Percentiles rank a stretch among this genome's conserved stretches.
Conservation (phyloP, 2,329 filamentous ascomycete species). For the Lasiodiplodia sp. region DNA sequence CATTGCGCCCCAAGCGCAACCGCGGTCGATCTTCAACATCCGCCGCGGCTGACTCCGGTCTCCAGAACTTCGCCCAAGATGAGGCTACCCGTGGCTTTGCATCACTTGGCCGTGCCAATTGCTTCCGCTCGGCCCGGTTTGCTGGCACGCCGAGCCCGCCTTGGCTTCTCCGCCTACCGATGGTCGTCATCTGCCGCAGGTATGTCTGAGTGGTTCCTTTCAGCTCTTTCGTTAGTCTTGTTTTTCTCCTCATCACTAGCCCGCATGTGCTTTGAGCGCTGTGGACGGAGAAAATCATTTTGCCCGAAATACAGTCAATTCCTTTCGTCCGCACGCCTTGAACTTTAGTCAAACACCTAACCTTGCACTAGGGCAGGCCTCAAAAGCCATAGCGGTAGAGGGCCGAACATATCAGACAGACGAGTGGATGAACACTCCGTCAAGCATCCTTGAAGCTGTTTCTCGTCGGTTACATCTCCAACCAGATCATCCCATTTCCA, state of each 20-base stretch:
- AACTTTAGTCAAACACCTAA: not conserved
- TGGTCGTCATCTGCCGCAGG: constrained; percentile 22
- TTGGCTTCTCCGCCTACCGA: not conserved
- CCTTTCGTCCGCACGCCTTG: not conserved
- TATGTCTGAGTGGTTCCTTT: not conserved
- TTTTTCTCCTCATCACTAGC: not conserved
- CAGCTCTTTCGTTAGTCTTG: not conserved
- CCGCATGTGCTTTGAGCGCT: no score
- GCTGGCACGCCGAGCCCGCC: not conserved
- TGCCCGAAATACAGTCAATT: not conserved
- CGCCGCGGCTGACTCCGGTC: constrained; percentile 18
- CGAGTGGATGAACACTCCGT: constrained; percentile 83
- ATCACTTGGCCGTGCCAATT: constrained; percentile 10
- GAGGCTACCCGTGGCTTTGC: constrained; percentile 26
- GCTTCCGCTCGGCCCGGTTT: constrained; percentile 2
- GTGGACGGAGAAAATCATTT: no score
- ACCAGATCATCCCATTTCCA: constrained; percentile 85
- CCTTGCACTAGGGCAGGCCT: constrained; percentile 28
- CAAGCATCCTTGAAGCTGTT: constrained; percentile 76
- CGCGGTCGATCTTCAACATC: constrained; percentile 16
- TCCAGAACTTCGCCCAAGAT: constrained; percentile 3
- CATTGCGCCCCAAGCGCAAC: not conserved
- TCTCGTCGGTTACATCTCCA: constrained; percentile 86
- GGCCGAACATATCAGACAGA: constrained; percentile 72
- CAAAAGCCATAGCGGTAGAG: constrained; percentile 63